Evolutionary conservation across 768 basidiomycete genomes (phyloP), one percentile per base, ranked within the genome.

Genomic region (Xanthoconium purpureum): DNA sequence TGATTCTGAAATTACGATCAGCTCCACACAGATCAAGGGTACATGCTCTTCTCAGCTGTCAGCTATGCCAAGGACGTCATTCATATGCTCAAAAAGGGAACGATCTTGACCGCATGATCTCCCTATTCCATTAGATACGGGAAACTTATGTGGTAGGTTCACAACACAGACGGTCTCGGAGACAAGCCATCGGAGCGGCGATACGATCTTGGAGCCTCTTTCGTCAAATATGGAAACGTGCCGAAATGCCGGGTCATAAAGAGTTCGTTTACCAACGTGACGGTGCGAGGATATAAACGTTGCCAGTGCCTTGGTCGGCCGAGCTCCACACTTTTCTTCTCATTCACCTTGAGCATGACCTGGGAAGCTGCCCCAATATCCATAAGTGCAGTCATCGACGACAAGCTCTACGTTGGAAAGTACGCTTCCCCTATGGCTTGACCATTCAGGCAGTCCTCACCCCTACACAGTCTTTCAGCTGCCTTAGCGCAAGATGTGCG

Each of bases 381-480:
- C 24, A 28, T 69, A 28, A 47, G 52, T 20, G 53, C 71, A 12
- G 63, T 74, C 52, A 56, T 74, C 35, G 66, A 71, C 30, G 63
- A 71, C 50, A 63, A 64, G 30, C 59, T 74, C 43, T 75, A 67
- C 57, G 65, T 74, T 14, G 73, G 74, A 66, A 74, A 75, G 73
- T 73, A 59, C 48, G 73, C 9, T 11, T n/a, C 18, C 39, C 38
- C n/a, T 5, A 29, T 20, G 10, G 7, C 36, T 11, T 20, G 20
- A 47, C 29, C n/a, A n/a, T 15, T 39, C 32, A 12, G 1, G 28
- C 36, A 37, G 20, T 45, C 62, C 58, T 28, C 46, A 32, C 40
- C 32, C 15, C 18, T 6, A 2, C 24, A 17, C 50, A 75, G 74
- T 54, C 63, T 74, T 29, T 63, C 71, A 3, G 62, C 73, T 0